These are phyloP conservation scores for Xerocomellus chrysenteron DNA, from an alignment of 768 basidiomycete species.

Conservation along the genomic window DNA sequence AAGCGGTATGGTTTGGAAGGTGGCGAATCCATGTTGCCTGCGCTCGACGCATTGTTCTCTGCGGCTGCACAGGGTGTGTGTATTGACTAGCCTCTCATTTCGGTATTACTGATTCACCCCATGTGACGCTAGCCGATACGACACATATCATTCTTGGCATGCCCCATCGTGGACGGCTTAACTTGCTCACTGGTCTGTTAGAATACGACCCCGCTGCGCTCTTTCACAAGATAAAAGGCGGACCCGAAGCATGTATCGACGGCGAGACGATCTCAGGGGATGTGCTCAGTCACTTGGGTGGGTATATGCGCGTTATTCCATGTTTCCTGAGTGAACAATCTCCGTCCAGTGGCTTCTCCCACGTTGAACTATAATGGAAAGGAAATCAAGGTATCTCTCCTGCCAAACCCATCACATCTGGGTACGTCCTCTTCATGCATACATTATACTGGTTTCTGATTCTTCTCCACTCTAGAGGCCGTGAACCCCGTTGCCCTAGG, in stretches of 20 bases:
- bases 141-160: conserved; percentile 76
- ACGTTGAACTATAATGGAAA: conserved; percentile 52
- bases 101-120: background rate
- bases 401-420: conserved; percentile 80
- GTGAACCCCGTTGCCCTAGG: conserved; percentile 86
- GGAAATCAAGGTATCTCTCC: conserved; percentile 66
- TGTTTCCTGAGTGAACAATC: background rate
- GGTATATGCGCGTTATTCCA: conserved; percentile 16
- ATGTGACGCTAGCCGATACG: conserved; percentile 51
- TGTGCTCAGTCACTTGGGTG: conserved; percentile 83
- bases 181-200: conserved; percentile 78
- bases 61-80: conserved; percentile 57
- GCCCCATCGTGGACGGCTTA: conserved; percentile 87
- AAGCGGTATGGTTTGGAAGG: conserved; percentile 90
- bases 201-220: conserved; percentile 63
- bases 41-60: conserved; percentile 73
- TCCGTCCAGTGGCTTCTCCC: conserved; percentile 59
- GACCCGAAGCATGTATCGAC: conserved; percentile 60
- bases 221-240: conserved; percentile 87
- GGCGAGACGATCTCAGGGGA: conserved; percentile 73
- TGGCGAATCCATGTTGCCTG: conserved; percentile 91
- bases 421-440: conserved; percentile 35
- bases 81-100: background rate
- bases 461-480: conserved; percentile 53
- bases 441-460: background rate